These are phyloP conservation scores for Colletotrichum godetiae DNA, from an alignment of 2,329 filamentous ascomycete genomes.

Conservation along the genomic window DNA sequence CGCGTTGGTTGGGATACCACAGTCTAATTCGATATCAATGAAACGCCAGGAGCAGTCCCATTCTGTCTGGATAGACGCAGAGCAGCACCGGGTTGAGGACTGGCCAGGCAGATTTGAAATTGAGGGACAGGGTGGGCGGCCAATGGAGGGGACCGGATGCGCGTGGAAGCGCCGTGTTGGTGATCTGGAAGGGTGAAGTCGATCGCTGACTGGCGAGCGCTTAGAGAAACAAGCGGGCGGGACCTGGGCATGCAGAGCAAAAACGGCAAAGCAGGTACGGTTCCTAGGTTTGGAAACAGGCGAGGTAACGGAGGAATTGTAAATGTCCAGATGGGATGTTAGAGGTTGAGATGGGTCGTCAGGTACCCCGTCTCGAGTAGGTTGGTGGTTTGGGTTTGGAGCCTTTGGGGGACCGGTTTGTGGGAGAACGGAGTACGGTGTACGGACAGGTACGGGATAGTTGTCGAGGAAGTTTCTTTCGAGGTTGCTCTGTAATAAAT, in stretches of 20 bases:
- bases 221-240: conserved; percentile 40
- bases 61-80: conserved; percentile 45
- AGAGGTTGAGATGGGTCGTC: conserved; percentile 32
- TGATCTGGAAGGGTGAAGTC: conserved; percentile 34
- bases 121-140: conserved; percentile 39
- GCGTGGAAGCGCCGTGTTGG: conserved; percentile 46
- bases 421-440: not conserved
- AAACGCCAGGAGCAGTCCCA: conserved; percentile 36
- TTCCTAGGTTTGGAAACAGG: conserved; percentile 23
- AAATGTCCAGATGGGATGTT: conserved; percentile 16
- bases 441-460: not conserved
- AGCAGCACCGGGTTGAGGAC: conserved; percentile 11
- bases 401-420: not conserved
- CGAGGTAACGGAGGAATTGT: conserved; percentile 31
- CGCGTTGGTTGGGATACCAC: conserved; percentile 24
- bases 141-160: conserved; percentile 40
- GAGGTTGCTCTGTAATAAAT: conserved; percentile 30
- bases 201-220: conserved; percentile 44
- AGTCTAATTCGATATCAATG: conserved; percentile 31
- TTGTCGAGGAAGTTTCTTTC: conserved; percentile 13
- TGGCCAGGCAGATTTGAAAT: conserved; percentile 37
- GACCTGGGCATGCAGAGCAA: conserved; percentile 5
- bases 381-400: conserved; percentile 16
- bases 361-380: conserved; percentile 18
- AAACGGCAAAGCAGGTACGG: conserved; percentile 32